A percentile compares a stretch with the other conserved stretches of the same genome.
These are phyloP conservation scores for Albugo candida DNA, from an alignment of 352 stramenopile genomes.

Conservation along the genomic window DNA sequence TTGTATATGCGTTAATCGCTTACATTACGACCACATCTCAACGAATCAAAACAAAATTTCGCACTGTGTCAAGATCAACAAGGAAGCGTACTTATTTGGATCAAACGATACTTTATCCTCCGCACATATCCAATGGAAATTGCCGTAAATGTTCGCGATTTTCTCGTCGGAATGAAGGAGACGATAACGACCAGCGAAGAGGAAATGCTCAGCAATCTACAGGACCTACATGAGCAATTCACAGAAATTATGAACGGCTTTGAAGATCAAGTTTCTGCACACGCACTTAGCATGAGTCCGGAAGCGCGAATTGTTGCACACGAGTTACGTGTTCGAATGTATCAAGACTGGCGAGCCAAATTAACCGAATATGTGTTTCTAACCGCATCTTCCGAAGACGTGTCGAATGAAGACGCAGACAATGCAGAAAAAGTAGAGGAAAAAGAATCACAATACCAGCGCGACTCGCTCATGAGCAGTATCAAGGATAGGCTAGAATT, in stretches of 20 bases:
- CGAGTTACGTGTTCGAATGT: constrained; percentile 55
- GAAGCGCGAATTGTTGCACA: constrained; percentile 55
- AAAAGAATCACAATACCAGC: constrained; percentile 7
- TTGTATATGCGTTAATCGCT: too few species aligned
- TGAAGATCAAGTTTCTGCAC: constrained; percentile 21
- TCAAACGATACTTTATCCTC: neutral
- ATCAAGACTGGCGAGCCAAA: constrained; percentile 61
- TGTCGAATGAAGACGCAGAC: neutral
- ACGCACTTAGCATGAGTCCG: constrained; percentile 49
- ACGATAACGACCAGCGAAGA: constrained; percentile 47
- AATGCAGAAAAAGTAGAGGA: constrained; percentile 11
- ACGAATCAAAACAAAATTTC: too few species aligned
- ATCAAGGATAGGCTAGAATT: constrained; percentile 14
- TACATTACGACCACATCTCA: too few species aligned
- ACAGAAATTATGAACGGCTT: constrained; percentile 54
- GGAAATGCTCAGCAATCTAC: constrained; percentile 32
- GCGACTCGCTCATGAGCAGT: constrained; percentile 28
- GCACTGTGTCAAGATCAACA: too few species aligned
- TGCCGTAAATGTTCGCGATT: constrained; percentile 56
- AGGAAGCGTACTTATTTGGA: too few species aligned
- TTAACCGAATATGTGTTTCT: constrained; percentile 53
- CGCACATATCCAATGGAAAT: constrained; percentile 38
- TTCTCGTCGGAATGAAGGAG: constrained; percentile 67
- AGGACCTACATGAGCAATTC: constrained; percentile 47
- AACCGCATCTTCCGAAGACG: neutral